A percentile compares a stretch with the other conserved stretches of the same genome.
Evolutionary conservation across 2,329 filamentous ascomycete genomes (phyloP).

Genomic region (Pseudogymnoascus sp.): DNA sequence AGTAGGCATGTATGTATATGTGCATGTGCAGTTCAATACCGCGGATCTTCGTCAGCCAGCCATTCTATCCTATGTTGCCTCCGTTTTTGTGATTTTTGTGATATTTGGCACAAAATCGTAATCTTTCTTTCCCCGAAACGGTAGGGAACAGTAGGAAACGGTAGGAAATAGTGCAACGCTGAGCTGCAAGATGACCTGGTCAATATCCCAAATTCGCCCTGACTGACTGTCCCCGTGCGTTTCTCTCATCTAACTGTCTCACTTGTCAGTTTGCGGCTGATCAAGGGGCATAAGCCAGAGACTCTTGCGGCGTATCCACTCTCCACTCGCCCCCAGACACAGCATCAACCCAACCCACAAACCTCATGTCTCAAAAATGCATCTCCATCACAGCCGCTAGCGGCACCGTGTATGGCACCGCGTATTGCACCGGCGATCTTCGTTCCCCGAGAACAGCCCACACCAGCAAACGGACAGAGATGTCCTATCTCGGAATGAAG

Average conservation of each 20-base stretch:
- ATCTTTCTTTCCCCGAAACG: not conserved
- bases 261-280: slow-evolving; percentile 3
- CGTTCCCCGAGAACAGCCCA: not conserved
- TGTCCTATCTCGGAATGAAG: not conserved
- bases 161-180: not conserved
- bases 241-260: not conserved
- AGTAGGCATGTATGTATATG: too few species aligned
- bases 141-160: too few species aligned
- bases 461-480: not conserved
- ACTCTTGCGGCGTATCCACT: not conserved
- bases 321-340: not conserved
- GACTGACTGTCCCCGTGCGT: not conserved
- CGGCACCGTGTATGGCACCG: not conserved
- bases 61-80: not conserved
- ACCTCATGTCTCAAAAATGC: too few species aligned
- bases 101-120: too few species aligned
- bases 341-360: not conserved
- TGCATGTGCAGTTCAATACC: not conserved
- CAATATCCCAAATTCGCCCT: not conserved
- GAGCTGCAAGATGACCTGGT: not conserved
- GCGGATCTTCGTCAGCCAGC: not conserved
- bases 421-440: not conserved
- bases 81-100: too few species aligned
- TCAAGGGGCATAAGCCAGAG: not conserved
- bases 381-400: not conserved